Conservation (phyloP, 345 rosid species). For the Brassica carinata region DNA sequence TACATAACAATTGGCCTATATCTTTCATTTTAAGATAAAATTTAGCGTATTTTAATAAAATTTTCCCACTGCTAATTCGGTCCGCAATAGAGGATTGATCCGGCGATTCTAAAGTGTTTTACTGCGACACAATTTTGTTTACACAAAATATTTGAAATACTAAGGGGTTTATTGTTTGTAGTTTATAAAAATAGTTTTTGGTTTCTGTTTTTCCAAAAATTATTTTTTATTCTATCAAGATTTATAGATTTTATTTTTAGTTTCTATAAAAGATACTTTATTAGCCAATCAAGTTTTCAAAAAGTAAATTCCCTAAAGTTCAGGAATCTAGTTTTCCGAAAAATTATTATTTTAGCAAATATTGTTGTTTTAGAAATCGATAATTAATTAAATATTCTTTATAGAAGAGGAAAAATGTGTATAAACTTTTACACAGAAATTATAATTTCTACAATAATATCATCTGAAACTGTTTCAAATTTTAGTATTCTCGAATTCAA, state of each 20-base stretch:
- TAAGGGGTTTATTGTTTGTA: no score
- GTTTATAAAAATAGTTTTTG: no score
- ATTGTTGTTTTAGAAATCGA: not conserved
- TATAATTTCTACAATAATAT: not conserved
- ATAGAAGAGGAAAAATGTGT: not conserved
- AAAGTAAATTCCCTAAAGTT: not conserved
- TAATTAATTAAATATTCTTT: not conserved
- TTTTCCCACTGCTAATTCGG: no score
- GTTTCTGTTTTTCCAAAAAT: no score
- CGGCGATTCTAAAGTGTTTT: no score
- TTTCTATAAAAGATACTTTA: not conserved
- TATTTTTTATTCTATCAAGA: not conserved
- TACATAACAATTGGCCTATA: no score
- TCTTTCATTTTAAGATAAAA: no score
- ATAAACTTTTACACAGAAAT: not conserved
- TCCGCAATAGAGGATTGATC: no score
- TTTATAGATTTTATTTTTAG: not conserved
- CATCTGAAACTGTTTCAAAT: not conserved
- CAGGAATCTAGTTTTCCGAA: not conserved
- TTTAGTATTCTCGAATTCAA: not conserved
- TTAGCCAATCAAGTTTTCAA: not conserved
- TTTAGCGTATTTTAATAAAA: no score
- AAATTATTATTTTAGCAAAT: not conserved
- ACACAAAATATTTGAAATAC: no score
- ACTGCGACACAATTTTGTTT: no score